A percentile compares a stretch with the other conserved stretches of the same genome.
Conservation (phyloP, 2,329 filamentous ascomycete genomes). For the Ophiostoma ips region DNA sequence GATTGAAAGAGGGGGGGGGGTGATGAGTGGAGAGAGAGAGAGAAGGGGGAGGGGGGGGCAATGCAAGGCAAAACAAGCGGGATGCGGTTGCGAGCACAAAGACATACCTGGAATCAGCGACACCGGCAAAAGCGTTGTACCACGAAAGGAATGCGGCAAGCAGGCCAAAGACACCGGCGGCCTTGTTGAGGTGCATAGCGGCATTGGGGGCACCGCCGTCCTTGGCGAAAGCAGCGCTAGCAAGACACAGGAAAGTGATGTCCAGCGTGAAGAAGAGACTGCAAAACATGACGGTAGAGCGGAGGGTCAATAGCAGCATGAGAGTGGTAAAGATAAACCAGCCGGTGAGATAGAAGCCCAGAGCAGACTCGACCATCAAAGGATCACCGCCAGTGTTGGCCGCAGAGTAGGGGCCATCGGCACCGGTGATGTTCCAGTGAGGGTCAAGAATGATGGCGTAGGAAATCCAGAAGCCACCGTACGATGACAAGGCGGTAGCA, state of each 20-base stretch:
- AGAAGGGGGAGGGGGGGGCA: not conserved
- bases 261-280: constrained; percentile 64
- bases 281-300: constrained; percentile 68
- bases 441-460: constrained; percentile 61
- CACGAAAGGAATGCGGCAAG: constrained; percentile 69
- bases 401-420: constrained; percentile 30
- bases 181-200: constrained; percentile 42
- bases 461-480: constrained; percentile 72
- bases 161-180: constrained; percentile 69
- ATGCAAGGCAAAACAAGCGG: not conserved
- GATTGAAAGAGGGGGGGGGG: not conserved
- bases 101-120: constrained; percentile 54
- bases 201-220: constrained; percentile 36
- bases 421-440: constrained; percentile 42
- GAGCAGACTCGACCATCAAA: constrained; percentile 39
- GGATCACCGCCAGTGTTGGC: constrained; percentile 20
- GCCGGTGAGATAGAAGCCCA: constrained; percentile 62
- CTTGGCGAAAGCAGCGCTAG: constrained; percentile 43
- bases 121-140: constrained; percentile 76
- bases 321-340: constrained; percentile 81
- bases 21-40: not conserved
- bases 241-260: constrained; percentile 59
- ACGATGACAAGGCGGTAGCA: constrained; percentile 68
- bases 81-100: not conserved
- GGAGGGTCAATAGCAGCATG: constrained; percentile 58